phyloP scores from a whole-genome alignment of 139 green algal genomes.

The Tetraselmis chui region DNA sequence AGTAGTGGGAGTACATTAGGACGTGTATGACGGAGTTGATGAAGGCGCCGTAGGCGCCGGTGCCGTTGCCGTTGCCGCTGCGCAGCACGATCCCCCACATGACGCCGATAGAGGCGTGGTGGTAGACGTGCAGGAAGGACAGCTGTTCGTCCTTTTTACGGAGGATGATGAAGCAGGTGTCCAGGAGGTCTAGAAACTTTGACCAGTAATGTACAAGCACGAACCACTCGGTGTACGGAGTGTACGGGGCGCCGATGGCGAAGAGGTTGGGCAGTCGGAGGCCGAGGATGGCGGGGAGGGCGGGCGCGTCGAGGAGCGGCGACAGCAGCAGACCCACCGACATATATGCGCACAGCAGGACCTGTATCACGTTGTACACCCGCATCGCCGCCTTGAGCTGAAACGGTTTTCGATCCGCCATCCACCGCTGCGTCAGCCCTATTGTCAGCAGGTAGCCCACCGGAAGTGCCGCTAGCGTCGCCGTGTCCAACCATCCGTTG shows the following conservation, averaged over 20 bases:
- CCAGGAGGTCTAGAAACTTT: constrained; percentile 32
- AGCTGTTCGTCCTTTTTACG: constrained; percentile 47
- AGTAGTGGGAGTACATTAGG: constrained; percentile 23
- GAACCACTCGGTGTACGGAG: background rate
- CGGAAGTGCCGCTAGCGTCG: background rate
- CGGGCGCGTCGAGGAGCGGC: background rate
- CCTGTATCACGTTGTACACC: background rate
- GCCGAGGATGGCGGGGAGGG: background rate
- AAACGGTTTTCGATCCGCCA: background rate
- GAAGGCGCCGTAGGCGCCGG: constrained; percentile 31
- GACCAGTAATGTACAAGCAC: background rate
- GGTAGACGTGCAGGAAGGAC: constrained; percentile 49
- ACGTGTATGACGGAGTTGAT: constrained; percentile 46
- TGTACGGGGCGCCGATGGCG: background rate
- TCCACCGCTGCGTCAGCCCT: background rate
- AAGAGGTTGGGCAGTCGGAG: background rate
- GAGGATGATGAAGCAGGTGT: constrained; percentile 57
- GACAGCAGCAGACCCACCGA: background rate
- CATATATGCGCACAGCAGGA: background rate
- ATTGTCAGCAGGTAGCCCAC: background rate
- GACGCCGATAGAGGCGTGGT: constrained; percentile 46
- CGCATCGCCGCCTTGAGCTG: background rate
- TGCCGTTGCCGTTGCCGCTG: constrained; percentile 30
- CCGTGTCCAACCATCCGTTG: background rate
- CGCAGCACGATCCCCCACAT: constrained; percentile 31